These are phyloP conservation scores for Amanita fuliginea DNA, from an alignment of 768 basidiomycete genomes.

Conservation along the genomic window DNA sequence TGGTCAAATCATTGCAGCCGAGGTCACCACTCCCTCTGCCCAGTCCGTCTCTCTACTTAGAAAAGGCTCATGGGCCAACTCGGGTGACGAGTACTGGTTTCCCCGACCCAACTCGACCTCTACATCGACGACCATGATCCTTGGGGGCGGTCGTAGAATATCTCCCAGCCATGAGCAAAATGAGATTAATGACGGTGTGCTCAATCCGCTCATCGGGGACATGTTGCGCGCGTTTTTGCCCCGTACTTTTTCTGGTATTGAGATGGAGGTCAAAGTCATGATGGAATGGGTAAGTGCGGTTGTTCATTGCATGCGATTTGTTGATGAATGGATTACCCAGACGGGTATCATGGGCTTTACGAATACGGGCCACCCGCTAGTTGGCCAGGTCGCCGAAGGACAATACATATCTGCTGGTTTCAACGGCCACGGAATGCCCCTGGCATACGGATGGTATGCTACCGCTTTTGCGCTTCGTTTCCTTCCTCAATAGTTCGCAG, in stretches of 20 bases:
- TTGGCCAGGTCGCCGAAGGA: conserved; percentile 38
- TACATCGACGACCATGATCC: conserved; percentile 47
- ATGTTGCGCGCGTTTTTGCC: conserved; percentile 52
- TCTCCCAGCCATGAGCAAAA: conserved; percentile 37
- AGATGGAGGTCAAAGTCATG: conserved; percentile 37
- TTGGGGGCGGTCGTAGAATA: conserved; percentile 57
- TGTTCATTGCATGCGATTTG: not conserved
- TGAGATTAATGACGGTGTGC: conserved; percentile 43
- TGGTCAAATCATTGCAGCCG: conserved; percentile 49
- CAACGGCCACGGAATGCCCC: conserved; percentile 74
- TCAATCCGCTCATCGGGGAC: conserved; percentile 36
- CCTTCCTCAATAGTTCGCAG: conserved; percentile 20
- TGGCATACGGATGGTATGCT: conserved; percentile 57
- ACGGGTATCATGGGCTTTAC: conserved; percentile 82
- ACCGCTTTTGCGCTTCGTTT: not conserved
- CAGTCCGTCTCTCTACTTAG: conserved; percentile 25
- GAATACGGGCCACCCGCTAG: conserved; percentile 49
- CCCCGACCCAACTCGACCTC: conserved; percentile 32
- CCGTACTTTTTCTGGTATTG: conserved; percentile 42
- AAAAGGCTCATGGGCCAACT: conserved; percentile 39
- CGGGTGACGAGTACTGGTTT: conserved; percentile 73
- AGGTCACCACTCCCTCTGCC: conserved; percentile 13
- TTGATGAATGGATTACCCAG: conserved; percentile 21
- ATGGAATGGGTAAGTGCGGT: conserved; percentile 64
- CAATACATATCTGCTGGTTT: conserved; percentile 70